Evolutionary conservation across 163 green algal genomes (phyloP).

Genomic region (Botryococcus braunii): DNA sequence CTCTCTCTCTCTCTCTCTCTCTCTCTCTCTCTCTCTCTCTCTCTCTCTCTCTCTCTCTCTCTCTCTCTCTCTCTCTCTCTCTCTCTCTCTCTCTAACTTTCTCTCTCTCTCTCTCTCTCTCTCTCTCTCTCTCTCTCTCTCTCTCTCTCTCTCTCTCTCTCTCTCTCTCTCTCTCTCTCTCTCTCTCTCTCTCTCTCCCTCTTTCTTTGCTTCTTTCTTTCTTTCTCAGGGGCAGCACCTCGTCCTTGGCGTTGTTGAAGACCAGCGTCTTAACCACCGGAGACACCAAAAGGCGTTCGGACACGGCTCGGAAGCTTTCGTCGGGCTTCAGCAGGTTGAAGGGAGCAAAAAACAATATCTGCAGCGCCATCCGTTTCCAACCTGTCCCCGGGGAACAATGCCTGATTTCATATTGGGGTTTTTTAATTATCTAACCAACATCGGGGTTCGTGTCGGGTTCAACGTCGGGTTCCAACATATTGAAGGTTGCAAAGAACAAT

Average conservation of each 20-base stretch:
- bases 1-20: no score
- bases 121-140: background rate
- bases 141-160: background rate
- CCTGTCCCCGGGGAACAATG: no score
- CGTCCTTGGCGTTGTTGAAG: conserved; percentile 52
- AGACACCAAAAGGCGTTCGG: conserved; percentile 63
- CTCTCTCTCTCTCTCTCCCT: background rate
- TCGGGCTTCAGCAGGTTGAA: conserved; percentile 69
- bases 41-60: no score
- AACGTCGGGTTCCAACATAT: no score
- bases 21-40: no score
- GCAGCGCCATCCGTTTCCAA: conserved; percentile 83
- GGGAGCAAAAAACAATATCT: conserved; percentile 89
- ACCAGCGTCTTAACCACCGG: conserved; percentile 84
- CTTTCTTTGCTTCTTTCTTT: background rate
- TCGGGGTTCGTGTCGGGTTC: no score
- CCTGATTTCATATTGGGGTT: no score
- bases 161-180: background rate
- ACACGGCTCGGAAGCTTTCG: conserved; percentile 41
- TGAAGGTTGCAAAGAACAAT: no score
- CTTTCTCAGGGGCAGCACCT: background rate
- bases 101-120: no score
- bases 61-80: no score
- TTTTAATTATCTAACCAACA: no score
- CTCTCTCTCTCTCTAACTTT: no score